Evolutionary conservation across 2,329 filamentous ascomycete species (phyloP), one percentile per base, ranked within the genome.

Genomic region (Microdochium trichocladiopsis): DNA sequence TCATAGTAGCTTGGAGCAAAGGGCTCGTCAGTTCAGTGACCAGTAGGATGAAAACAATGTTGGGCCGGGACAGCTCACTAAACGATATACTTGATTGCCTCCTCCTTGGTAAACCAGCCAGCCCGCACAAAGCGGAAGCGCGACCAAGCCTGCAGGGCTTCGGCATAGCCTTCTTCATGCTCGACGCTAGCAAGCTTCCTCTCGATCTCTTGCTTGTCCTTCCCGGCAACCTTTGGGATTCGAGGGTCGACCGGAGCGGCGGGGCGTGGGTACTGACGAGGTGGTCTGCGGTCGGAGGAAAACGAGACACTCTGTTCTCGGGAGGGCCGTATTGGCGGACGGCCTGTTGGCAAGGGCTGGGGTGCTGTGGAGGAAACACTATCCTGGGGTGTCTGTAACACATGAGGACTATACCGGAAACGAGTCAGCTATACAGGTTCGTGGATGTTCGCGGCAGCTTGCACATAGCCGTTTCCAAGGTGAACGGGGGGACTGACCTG

Each of bases 41-140:
- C 28, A 31, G 28, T 31, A 18, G 6, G 8, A 45, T 6, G 8
- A 18, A 9, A 45, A 8, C 8, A 8, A 31, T 14, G 8, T 31
- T 8, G 28, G 28, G 8, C 14, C 8, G 8, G 8, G 28, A 8
- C 14, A 18, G 72, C 83, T 63, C 78, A 89, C 86, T 97, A 97
- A 66, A 92, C 86, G 57, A 99, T 89, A 64, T 97, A 97, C 45
- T 87, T 85, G 67, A 97, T 92, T 22, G 90, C 93, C 69, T 99
- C 94, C 58, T 88, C 84, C 1, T 93, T 88, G 0, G 91, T 95
- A 67, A 99, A 94, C 93, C 93, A 97, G 10, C 94, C 94, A 9
- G 91, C 91, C 51, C 91, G 85, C n/a, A 97, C 93, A 65, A 97
- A 97, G 45, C 92, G 86, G 66, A 96, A 92, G 57, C 90, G 79